phyloP scores from a whole-genome alignment of 441 rosid genomes.

The Pelargonium australe region DNA sequence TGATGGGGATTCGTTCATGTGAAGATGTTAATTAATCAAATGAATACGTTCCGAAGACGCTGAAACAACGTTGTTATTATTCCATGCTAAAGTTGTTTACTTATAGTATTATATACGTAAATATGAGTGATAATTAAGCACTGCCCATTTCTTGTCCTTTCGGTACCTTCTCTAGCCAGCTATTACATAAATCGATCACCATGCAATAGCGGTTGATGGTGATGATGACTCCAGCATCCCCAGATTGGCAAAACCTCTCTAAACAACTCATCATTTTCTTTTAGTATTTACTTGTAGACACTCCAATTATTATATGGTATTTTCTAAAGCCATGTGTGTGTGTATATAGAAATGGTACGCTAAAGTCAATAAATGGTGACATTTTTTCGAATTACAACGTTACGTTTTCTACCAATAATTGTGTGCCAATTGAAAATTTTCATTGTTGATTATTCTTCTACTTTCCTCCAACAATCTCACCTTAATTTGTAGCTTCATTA shows the following conservation, averaged over 20 bases:
- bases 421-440: not conserved
- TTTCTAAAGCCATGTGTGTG: not conserved
- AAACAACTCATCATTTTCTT: not conserved
- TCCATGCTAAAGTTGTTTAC: too few relatives aligned
- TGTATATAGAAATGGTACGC: not conserved
- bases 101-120: too few relatives aligned
- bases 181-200: not conserved
- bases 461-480: not conserved
- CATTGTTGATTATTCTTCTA: not conserved
- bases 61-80: too few relatives aligned
- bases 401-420: not conserved
- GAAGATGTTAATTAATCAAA: too few relatives aligned
- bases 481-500: too few relatives aligned
- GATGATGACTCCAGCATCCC: not conserved
- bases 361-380: not conserved
- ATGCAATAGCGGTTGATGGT: too few relatives aligned
- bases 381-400: not conserved
- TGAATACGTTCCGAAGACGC: too few relatives aligned
- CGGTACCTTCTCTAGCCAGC: not conserved
- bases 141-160: not conserved
- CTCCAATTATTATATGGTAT: not conserved
- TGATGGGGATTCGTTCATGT: too few relatives aligned
- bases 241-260: not conserved
- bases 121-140: not conserved
- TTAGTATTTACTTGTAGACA: not conserved